A percentile compares a stretch with the other conserved stretches of the same genome.
Conservation (phyloP, 1,284 basidiomycete genomes). For the Porogramme epimiltina region DNA sequence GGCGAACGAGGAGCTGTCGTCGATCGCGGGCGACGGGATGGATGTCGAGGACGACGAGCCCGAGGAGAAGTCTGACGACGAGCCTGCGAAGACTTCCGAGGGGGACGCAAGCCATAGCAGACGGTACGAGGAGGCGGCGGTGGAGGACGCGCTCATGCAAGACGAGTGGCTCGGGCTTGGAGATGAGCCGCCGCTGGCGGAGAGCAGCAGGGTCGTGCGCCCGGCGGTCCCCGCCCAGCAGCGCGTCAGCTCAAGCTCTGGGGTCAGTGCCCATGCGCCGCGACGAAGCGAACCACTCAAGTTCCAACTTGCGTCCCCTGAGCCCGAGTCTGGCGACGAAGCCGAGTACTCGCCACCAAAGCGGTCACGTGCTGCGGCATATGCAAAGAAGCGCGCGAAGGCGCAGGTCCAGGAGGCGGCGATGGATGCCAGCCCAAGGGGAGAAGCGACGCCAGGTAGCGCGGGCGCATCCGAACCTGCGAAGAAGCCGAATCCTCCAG, state of each 20-base stretch:
- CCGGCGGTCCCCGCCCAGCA: neutral
- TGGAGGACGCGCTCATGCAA: constrained; percentile 10
- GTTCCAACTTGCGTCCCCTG: neutral
- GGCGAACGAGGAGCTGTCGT: constrained; percentile 9
- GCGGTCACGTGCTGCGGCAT: constrained; percentile 20
- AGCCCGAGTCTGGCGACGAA: neutral
- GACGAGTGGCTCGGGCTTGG: neutral
- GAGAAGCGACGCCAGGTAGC: neutral
- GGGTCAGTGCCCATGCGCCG: no score
- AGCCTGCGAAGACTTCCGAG: neutral
- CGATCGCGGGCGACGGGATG: neutral
- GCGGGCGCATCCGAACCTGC: neutral
- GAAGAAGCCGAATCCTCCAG: neutral
- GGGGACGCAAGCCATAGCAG: neutral
- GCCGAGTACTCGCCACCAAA: constrained; percentile 23
- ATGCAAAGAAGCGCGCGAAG: constrained; percentile 7
- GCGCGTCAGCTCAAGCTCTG: neutral
- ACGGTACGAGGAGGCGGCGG: constrained; percentile 7
- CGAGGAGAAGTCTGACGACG: neutral
- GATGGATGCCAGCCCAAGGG: neutral
- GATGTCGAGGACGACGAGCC: neutral
- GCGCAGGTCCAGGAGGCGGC: neutral
- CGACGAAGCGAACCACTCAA: neutral
- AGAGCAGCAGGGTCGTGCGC: constrained; percentile 15
- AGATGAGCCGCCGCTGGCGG: constrained; percentile 8